Evolutionary conservation across 768 basidiomycete genomes (phyloP).

Genomic region (Panaeolus papilionaceus): DNA sequence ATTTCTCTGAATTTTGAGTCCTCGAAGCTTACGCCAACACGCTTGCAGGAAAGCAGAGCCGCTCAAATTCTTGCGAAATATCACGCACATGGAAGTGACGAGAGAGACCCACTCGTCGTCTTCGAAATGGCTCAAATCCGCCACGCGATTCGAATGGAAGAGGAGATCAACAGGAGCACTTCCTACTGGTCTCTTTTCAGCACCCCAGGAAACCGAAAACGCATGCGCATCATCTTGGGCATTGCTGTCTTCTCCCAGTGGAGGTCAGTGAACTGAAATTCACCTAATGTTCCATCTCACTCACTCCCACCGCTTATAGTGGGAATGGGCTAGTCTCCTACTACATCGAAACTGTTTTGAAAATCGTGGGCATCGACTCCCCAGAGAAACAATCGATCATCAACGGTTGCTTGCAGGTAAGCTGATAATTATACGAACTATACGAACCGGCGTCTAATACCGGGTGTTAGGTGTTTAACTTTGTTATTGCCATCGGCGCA

Average conservation of each 20-base stretch:
- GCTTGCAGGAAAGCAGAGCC: slow-evolving; percentile 59
- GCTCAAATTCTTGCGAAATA: slow-evolving; percentile 68
- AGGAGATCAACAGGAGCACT: slow-evolving; percentile 53
- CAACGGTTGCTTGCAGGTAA: slow-evolving; percentile 31
- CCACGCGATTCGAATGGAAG: slow-evolving; percentile 69
- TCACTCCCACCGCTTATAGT: slow-evolving; percentile 33
- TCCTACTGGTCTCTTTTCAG: slow-evolving; percentile 60
- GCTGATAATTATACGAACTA: not conserved
- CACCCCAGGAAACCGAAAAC: slow-evolving; percentile 70
- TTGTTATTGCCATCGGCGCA: slow-evolving; percentile 61
- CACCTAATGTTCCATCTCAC: not conserved
- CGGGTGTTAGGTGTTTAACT: slow-evolving; percentile 59
- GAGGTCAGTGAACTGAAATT: slow-evolving; percentile 48
- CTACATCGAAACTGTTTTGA: slow-evolving; percentile 74
- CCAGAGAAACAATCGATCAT: slow-evolving; percentile 49
- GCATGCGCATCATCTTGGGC: slow-evolving; percentile 71
- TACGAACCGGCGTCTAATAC: slow-evolving; percentile 10
- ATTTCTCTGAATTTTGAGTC: not conserved
- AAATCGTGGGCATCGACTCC: slow-evolving; percentile 63
- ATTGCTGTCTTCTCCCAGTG: slow-evolving; percentile 79
- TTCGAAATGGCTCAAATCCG: slow-evolving; percentile 72
- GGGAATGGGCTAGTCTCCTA: slow-evolving; percentile 77
- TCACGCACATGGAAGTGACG: slow-evolving; percentile 68
- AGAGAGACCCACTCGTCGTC: slow-evolving; percentile 63
- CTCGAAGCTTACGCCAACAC: not conserved